Conservation (phyloP, 2,329 filamentous ascomycete genomes). For the Phaeosphaeriaceae sp. region DNA sequence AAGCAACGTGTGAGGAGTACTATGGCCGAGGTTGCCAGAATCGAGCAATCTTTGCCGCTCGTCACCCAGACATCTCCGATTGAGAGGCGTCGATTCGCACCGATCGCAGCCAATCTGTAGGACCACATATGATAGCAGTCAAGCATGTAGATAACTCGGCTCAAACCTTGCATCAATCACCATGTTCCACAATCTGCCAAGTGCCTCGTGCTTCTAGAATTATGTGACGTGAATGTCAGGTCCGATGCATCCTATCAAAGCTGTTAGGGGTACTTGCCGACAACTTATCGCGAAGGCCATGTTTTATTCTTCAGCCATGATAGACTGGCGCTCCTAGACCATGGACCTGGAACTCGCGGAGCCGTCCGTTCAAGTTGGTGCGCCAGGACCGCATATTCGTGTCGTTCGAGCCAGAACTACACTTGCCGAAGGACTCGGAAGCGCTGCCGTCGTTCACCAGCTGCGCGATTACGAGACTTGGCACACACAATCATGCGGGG, state of each 20-base stretch:
- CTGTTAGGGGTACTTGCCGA: background rate
- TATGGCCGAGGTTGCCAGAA: slow-evolving; percentile 27
- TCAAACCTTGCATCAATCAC: background rate
- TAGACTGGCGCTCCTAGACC: background rate
- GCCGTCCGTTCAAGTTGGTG: background rate
- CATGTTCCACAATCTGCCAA: too few relatives aligned
- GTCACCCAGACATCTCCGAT: slow-evolving; percentile 9
- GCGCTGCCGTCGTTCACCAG: background rate
- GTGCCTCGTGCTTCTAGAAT: background rate
- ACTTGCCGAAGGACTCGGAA: slow-evolving; percentile 1
- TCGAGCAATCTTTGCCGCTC: slow-evolving; percentile 23
- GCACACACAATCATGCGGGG: background rate
- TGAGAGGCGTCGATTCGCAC: slow-evolving; percentile 1
- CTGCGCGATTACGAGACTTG: background rate
- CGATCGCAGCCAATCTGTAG: background rate
- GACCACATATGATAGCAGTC: background rate
- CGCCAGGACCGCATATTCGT: background rate
- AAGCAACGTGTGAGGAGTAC: slow-evolving; percentile 18
- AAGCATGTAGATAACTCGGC: background rate
- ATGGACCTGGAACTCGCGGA: background rate
- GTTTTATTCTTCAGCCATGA: background rate
- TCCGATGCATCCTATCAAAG: background rate
- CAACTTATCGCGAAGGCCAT: background rate
- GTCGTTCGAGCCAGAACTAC: background rate
- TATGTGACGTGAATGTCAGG: background rate